Percentiles rank a stretch among this genome's conserved stretches.
These are phyloP conservation scores for Arthrinium phaeospermum DNA, from an alignment of 2,329 filamentous ascomycete genomes.

Conservation along the genomic window DNA sequence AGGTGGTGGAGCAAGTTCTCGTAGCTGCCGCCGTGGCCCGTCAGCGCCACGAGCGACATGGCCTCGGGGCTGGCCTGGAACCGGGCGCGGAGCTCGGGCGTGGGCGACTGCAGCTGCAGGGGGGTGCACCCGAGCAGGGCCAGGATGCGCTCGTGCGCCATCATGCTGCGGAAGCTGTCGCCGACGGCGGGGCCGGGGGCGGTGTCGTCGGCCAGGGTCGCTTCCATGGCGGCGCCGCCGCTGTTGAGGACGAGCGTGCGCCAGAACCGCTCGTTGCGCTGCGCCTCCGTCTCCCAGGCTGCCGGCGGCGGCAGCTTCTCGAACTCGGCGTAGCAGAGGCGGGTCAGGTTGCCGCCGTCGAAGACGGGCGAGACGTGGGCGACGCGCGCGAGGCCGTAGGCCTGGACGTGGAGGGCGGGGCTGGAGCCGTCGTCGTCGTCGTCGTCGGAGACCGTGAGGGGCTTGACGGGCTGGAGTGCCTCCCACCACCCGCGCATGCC, in stretches of 20 bases:
- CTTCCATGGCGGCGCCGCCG: constrained; percentile 4
- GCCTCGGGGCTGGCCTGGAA: constrained; percentile 25
- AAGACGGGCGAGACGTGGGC: constrained; percentile 30
- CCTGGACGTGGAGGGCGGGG: constrained; percentile 26
- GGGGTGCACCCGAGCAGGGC: constrained; percentile 26
- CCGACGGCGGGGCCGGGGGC: constrained; percentile 18
- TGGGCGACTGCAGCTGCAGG: constrained; percentile 20
- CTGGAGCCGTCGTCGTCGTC: constrained; percentile 21
- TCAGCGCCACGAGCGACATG: constrained; percentile 22
- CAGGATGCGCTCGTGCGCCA: constrained; percentile 29
- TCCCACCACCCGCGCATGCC: constrained; percentile 30
- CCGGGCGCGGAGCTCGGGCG: constrained; percentile 26
- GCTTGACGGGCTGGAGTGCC: constrained; percentile 24
- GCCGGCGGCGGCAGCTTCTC: constrained; percentile 16
- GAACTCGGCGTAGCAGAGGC: constrained; percentile 29
- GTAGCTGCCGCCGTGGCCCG: constrained; percentile 24
- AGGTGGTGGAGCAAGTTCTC: constrained; percentile 22
- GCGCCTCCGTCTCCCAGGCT: constrained; percentile 20
- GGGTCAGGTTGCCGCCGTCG: constrained; percentile 28
- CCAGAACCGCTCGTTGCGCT: constrained; percentile 29
- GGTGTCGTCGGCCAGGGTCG: not conserved
- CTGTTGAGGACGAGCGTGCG: constrained; percentile 30
- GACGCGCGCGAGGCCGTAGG: constrained; percentile 29
- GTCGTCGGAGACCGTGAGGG: constrained; percentile 25
- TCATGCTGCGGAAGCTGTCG: constrained; percentile 27